Conservation (phyloP, 2,329 filamentous ascomycete genomes). For the Alternaria novae-zelandiae region DNA sequence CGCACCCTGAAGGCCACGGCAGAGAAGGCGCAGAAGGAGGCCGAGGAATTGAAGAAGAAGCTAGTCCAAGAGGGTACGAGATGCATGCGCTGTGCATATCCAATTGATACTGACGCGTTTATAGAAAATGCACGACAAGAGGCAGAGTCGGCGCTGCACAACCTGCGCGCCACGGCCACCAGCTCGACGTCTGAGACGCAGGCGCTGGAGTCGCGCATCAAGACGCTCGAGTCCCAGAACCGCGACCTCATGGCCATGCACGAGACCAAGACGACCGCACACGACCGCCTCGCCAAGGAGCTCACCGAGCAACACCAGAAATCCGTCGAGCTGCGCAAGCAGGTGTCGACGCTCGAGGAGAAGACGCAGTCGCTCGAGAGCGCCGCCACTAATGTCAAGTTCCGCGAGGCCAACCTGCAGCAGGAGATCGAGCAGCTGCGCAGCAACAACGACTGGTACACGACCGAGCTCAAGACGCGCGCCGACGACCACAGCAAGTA, state of each 20-base stretch:
- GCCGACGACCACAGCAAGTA: slow-evolving; percentile 85
- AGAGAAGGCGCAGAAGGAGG: slow-evolving; percentile 83
- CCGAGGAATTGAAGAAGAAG: slow-evolving; percentile 80
- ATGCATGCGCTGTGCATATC: not conserved
- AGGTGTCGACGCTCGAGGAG: slow-evolving; percentile 82
- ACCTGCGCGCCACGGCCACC: slow-evolving; percentile 75
- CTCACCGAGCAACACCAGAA: slow-evolving; percentile 89
- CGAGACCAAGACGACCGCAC: slow-evolving; percentile 85
- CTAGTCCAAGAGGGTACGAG: slow-evolving; percentile 79
- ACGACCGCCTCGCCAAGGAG: slow-evolving; percentile 85
- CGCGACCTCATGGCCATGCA: slow-evolving; percentile 87
- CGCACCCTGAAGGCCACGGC: slow-evolving; percentile 81
- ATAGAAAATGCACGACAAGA: slow-evolving; percentile 77
- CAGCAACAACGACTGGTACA: slow-evolving; percentile 91
- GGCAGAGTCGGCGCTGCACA: slow-evolving; percentile 81
- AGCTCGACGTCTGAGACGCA: slow-evolving; percentile 76
- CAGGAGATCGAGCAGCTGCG: slow-evolving; percentile 90
- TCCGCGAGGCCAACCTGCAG: slow-evolving; percentile 86
- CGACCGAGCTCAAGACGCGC: slow-evolving; percentile 90
- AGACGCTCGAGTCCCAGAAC: slow-evolving; percentile 88
- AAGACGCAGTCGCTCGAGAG: slow-evolving; percentile 82
- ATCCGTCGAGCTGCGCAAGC: slow-evolving; percentile 80
- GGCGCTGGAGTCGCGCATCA: slow-evolving; percentile 79
- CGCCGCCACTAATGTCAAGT: slow-evolving; percentile 80
- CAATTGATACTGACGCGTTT: slow-evolving; percentile 16